These are phyloP conservation scores for Themeda triandra DNA, from an alignment of 176 grass and related monocot species.

Conservation along the genomic window DNA sequence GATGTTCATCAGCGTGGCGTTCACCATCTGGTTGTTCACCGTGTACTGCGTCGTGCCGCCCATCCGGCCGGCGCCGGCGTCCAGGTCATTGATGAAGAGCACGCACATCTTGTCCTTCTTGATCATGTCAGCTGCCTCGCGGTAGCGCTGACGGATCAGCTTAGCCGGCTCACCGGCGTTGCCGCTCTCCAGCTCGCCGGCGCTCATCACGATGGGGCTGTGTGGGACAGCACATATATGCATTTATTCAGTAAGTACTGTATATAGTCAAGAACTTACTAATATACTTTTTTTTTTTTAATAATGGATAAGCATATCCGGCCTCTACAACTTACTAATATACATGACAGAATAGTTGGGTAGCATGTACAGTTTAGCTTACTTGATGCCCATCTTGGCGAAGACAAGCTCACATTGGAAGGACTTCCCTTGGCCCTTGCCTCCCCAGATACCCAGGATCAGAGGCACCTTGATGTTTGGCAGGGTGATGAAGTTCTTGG, in stretches of 20 bases:
- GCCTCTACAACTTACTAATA: too few species aligned
- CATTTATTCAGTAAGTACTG: too few species aligned
- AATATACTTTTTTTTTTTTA: too few species aligned
- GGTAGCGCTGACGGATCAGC: conserved; percentile 84
- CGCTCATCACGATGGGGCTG: conserved; percentile 98
- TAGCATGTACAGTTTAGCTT: too few species aligned
- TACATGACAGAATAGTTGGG: too few species aligned
- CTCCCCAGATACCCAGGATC: conserved; percentile 98
- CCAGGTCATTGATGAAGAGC: conserved; percentile 97
- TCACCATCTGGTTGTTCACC: conserved; percentile 99
- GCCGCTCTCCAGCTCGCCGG: conserved; percentile 94
- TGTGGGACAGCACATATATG: too few species aligned
- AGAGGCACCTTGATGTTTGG: conserved; percentile 97
- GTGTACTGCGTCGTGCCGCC: conserved; percentile 97
- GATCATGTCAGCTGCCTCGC: conserved; percentile 87
- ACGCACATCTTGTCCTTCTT: conserved; percentile 93
- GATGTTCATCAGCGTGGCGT: conserved; percentile 98
- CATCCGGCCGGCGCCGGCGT: conserved; percentile 81
- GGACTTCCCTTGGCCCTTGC: conserved; percentile 97
- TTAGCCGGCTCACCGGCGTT: conserved; percentile 97
- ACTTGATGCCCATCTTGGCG: conserved; percentile 80
- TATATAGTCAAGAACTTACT: too few species aligned
- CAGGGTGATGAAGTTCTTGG: conserved; percentile 96
- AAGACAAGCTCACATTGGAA: conserved; percentile 97
- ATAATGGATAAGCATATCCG: too few species aligned